Percentiles rank a stretch among this genome's conserved stretches.
These are phyloP conservation scores for Penicillium griseofulvum DNA, from an alignment of 2,329 filamentous ascomycete genomes.

Conservation along the genomic window DNA sequence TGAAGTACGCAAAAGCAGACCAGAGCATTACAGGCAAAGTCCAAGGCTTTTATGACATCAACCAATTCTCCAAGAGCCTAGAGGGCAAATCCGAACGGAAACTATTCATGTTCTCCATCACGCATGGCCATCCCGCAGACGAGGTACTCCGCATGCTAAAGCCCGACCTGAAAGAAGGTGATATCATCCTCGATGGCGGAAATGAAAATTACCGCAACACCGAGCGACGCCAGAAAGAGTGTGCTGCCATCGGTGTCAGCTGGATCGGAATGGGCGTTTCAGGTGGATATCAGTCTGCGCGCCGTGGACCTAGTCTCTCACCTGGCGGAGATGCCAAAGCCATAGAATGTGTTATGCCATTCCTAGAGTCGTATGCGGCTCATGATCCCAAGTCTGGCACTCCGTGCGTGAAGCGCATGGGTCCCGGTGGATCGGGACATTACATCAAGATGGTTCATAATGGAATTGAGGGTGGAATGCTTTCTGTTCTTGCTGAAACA, in stretches of 20 bases:
- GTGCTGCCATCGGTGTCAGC: conserved; percentile 56
- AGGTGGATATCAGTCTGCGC: conserved; percentile 67
- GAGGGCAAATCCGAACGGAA: conserved; percentile 32
- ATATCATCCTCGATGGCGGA: conserved; percentile 67
- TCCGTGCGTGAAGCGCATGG: conserved; percentile 61
- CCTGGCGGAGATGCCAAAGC: conserved; percentile 60
- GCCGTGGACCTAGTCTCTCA: conserved; percentile 65
- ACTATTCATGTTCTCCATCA: conserved; percentile 43
- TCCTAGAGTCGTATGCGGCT: conserved; percentile 61
- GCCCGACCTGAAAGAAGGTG: conserved; percentile 55
- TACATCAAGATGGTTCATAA: conserved; percentile 77
- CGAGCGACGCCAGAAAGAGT: conserved; percentile 59
- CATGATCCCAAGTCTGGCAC: conserved; percentile 57
- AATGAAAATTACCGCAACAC: conserved; percentile 68
- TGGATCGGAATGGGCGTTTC: conserved; percentile 69
- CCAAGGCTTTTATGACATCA: conserved; percentile 34
- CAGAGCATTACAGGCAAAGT: conserved; percentile 33
- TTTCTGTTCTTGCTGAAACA: conserved; percentile 62
- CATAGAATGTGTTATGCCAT: conserved; percentile 59
- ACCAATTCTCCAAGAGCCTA: conserved; percentile 37
- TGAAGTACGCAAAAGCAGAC: conserved; percentile 23
- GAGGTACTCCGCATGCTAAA: conserved; percentile 42
- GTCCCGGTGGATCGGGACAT: conserved; percentile 64
- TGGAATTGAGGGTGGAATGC: conserved; percentile 71
- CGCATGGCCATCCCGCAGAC: conserved; percentile 40